Conservation (phyloP, 148 eudicot genomes). For the Mesembryanthemum crystallinum region DNA sequence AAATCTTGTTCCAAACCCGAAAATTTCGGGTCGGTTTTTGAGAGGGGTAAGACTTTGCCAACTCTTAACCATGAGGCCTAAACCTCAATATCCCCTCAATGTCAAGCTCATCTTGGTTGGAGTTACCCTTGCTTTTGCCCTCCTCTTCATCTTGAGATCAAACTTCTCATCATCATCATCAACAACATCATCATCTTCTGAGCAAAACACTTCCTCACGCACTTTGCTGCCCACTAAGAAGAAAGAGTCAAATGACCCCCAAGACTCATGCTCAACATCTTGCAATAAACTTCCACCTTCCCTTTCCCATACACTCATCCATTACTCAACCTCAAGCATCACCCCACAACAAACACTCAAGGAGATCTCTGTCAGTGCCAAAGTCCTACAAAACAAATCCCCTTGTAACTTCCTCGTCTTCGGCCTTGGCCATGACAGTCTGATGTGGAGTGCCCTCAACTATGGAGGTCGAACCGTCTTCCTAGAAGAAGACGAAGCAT, state of each 20-base stretch:
- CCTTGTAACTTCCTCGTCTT: conserved; percentile 86
- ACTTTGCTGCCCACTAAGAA: background rate
- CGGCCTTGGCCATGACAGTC: conserved; percentile 81
- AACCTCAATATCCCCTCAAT: conserved; percentile 37
- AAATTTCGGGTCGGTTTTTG: too few species aligned
- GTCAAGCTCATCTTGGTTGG: conserved; percentile 38
- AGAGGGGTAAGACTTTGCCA: too few species aligned
- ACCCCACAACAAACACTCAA: conserved; percentile 77
- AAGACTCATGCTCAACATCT: conserved; percentile 22
- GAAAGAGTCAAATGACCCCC: background rate
- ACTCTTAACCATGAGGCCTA: conserved; percentile 36
- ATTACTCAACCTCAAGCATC: conserved; percentile 71
- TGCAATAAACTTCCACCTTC: conserved; percentile 61
- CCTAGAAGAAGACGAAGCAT: conserved; percentile 69
- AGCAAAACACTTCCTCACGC: conserved; percentile 10
- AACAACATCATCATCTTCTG: conserved; percentile 15
- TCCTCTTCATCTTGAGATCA: conserved; percentile 41
- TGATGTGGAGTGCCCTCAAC: conserved; percentile 82
- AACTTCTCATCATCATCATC: conserved; percentile 25
- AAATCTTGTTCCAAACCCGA: too few species aligned
- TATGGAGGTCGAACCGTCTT: conserved; percentile 76
- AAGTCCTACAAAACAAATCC: conserved; percentile 49
- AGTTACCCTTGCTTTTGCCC: conserved; percentile 37
- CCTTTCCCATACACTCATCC: conserved; percentile 60
- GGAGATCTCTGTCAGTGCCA: conserved; percentile 58